phyloP scores from a whole-genome alignment of 208 protist species.

The Naegleria lovaniensis region DNA sequence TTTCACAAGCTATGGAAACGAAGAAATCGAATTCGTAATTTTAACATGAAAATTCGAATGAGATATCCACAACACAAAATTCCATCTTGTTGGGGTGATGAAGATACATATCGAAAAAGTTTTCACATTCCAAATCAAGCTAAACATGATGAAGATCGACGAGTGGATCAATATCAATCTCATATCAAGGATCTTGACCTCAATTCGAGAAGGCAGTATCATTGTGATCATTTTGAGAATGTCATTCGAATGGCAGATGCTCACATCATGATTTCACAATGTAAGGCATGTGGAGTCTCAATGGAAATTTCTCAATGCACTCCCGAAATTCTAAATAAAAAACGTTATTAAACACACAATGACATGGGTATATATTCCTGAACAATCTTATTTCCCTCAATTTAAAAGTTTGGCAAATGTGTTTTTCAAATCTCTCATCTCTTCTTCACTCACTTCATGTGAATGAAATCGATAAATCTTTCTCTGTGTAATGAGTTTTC shows the following conservation, averaged over 20 bases:
- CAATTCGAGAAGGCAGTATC: too few relatives aligned
- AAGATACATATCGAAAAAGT: neutral
- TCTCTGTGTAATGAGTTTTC: neutral
- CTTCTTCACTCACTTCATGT: conserved; percentile 7
- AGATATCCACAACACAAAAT: neutral
- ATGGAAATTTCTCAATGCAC: too few relatives aligned
- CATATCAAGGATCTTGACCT: neutral
- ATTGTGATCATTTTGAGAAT: too few relatives aligned
- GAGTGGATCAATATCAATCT: neutral
- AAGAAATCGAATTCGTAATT: neutral
- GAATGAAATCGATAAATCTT: neutral
- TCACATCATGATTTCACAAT: too few relatives aligned
- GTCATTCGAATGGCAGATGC: too few relatives aligned
- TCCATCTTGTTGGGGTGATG: neutral
- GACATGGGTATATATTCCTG: neutral
- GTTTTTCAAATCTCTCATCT: neutral
- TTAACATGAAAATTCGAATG: neutral
- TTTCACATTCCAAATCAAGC: neutral
- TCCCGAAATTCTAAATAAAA: neutral
- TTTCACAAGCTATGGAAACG: neutral
- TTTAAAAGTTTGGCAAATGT: neutral
- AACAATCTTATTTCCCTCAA: too few relatives aligned
- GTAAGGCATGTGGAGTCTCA: too few relatives aligned
- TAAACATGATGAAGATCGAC: neutral
- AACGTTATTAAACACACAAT: too few relatives aligned